Base-by-base conservation (phyloP, 2,329 filamentous ascomycete species). In the Coniochaeta pulveracea region DNA sequence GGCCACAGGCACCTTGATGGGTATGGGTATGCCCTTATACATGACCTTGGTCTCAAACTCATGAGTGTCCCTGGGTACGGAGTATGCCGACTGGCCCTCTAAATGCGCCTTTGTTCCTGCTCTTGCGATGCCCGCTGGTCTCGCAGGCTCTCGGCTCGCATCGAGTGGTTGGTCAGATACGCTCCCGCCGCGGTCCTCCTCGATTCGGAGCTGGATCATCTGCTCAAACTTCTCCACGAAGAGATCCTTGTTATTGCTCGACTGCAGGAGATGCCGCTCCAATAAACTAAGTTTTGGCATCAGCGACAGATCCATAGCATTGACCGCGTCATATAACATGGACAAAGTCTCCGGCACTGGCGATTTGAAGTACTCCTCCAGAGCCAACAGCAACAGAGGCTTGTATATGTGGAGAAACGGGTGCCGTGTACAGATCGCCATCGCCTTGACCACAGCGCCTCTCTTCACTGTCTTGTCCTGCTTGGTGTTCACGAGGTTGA, bases 331-430 rank as follows among this genome's bases (percentile, higher is more conserved):
- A 56, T 94, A 98, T 4, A 98, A 68, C 51, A 84, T 76, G 28
- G 85, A 78, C 32, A 98, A 66, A 0, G 91, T 98, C 54, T 93
- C 86, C 4, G 84, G 76, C 21, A 83, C 79, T 0, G 91, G 91
- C 1, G 80, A 78, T 50, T 93, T 91, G 60, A 96, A 98, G 56
- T 98, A 98, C 51, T 96, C 89, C 49, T 98, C 89, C 34, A 98
- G 66, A 1, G 91, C 91, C 26, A 98, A 62, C 23, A 98, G 65
- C 33, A 98, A 67, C 24, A 98, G 68, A 18, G 91, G 91, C 83
- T 98, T 98, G 64, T 98, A 98, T 42, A 98, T 98, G 58, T 98
- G 91, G 44, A 98, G 63, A 57, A 98, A 98, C 3, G 91, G 88
- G 63, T 98, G 91, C 26, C 91, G 71, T 6, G 91, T 98, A 64